Evolutionary conservation across 495 filamentous ascomycete species (phyloP), one percentile per base, ranked within the genome.

Genomic region (Pseudomonodictys pantanalensis): DNA sequence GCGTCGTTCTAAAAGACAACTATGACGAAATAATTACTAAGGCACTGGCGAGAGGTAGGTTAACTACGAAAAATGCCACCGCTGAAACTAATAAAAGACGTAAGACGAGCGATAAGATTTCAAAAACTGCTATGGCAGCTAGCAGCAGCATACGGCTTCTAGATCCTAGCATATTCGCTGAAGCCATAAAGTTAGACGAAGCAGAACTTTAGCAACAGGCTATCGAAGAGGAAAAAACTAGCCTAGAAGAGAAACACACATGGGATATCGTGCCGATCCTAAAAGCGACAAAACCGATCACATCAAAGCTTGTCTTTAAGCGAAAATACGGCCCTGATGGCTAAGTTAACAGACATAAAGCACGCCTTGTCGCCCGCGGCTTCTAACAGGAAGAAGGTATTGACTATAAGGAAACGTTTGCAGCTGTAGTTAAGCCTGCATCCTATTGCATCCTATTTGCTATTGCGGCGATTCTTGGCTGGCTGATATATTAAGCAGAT

Each of bases 391-490:
- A 60, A 53, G 48, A 73, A 17, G 70, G 69, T 18, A 59, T 73
- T 22, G 65, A 77, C 53, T 78, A 71, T 58, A 33, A 73, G 29
- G 68, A 79, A 49, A 77, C 70, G 2, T 78, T 74, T 62, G 65
- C 73, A 5, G 68, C 68, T 25, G 73, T 77, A 23, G 72, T 76
- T 33, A 77, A 77, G 52, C 63, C 66, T 41, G 70, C 69, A 55
- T 69, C 56, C 35, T 75, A 71, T 43, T 69, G 69, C 42, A 56
- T 44, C 12, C 45, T 72, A 28, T 69, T 72, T 28, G 61, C 64
- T 3, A 62, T 72, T 10, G 41, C 49, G 6, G 68, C 65, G 10
- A 47, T 43, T 4, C 22, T 65, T 15, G 62, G 56, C 38, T 57
- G 51, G 25, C 53, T 70, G 18, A 68, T 70, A n/a, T 12, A 72